phyloP scores from a whole-genome alignment of 306 rosid genomes.

The Cajanus cajan region DNA sequence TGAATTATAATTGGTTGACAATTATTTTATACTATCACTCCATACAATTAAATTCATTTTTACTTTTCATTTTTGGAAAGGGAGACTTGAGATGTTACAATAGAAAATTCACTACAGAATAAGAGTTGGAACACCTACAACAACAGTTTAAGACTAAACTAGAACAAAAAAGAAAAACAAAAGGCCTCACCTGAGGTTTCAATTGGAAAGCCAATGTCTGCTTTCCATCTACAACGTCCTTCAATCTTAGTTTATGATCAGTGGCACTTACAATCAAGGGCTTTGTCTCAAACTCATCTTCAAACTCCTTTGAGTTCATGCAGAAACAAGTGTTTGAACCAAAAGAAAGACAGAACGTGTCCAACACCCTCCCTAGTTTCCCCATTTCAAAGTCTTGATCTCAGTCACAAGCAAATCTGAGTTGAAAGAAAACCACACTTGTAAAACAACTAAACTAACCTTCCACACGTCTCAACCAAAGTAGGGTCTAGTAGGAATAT shows the following conservation, averaged over 20 bases:
- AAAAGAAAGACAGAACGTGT: slow-evolving; percentile 56
- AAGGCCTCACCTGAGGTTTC: slow-evolving; percentile 68
- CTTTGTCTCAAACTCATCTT: slow-evolving; percentile 60
- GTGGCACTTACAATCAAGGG: slow-evolving; percentile 49
- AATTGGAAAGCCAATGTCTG: slow-evolving; percentile 90
- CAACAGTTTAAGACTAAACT: too few species aligned
- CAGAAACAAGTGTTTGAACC: slow-evolving; percentile 69
- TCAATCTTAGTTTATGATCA: slow-evolving; percentile 53
- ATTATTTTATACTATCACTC: too few species aligned
- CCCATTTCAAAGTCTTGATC: slow-evolving; percentile 52
- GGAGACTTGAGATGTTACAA: not conserved
- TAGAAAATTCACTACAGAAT: slow-evolving; percentile 5
- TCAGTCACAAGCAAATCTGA: not conserved
- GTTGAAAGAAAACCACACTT: not conserved
- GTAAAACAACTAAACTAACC: slow-evolving; percentile 14
- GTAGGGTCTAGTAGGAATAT: slow-evolving; percentile 29
- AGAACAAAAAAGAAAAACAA: not conserved
- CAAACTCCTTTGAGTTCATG: slow-evolving; percentile 49
- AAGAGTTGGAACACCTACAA: not conserved
- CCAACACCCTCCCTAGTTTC: slow-evolving; percentile 64
- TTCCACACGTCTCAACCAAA: slow-evolving; percentile 26
- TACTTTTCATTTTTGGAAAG: not conserved
- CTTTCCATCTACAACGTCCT: slow-evolving; percentile 72
- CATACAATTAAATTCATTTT: too few species aligned
- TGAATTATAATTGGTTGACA: too few species aligned